Conservation (phyloP, 1,139 yeast species). For the Pichiaceae sp. region DNA sequence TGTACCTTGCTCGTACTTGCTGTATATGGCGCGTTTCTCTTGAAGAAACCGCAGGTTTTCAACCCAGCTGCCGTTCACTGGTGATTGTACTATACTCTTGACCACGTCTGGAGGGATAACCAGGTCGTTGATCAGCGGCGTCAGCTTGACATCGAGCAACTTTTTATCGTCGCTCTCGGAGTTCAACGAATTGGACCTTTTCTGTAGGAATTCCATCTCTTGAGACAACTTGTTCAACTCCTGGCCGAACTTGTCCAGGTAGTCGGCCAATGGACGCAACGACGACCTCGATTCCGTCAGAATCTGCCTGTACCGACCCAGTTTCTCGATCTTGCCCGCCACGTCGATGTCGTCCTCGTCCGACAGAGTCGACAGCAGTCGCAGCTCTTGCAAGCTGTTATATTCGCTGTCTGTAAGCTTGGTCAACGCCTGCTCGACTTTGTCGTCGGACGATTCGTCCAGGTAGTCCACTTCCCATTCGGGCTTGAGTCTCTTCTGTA, state of each 20-base stretch:
- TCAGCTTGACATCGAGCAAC: slow-evolving; percentile 46
- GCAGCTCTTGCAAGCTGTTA: slow-evolving; percentile 15
- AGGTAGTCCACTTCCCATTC: slow-evolving; percentile 8
- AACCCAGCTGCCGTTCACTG: slow-evolving; percentile 44
- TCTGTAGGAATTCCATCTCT: slow-evolving; percentile 48
- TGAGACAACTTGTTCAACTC: slow-evolving; percentile 52
- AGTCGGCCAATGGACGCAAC: slow-evolving; percentile 28
- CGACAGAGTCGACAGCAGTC: slow-evolving; percentile 12
- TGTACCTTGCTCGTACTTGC: slow-evolving; percentile 22
- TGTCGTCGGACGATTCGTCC: slow-evolving; percentile 6
- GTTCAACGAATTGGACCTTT: slow-evolving; percentile 52
- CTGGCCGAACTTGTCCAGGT: slow-evolving; percentile 43
- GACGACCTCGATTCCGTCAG: slow-evolving; percentile 32
- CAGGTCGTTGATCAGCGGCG: slow-evolving; percentile 66
- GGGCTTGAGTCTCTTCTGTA: slow-evolving; percentile 4
- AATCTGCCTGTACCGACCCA: slow-evolving; percentile 24
- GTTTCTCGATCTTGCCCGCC: slow-evolving; percentile 21
- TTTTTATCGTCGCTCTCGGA: slow-evolving; percentile 49
- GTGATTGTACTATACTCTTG: slow-evolving; percentile 38
- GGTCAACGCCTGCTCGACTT: not conserved
- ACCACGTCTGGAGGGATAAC: slow-evolving; percentile 66
- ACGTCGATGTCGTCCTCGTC: slow-evolving; percentile 8
- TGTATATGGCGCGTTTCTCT: slow-evolving; percentile 47
- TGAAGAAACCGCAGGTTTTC: slow-evolving; percentile 49
- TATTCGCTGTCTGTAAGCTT: not conserved